phyloP scores from a whole-genome alignment of 331 rosid species.

The Rosa hybrid region DNA sequence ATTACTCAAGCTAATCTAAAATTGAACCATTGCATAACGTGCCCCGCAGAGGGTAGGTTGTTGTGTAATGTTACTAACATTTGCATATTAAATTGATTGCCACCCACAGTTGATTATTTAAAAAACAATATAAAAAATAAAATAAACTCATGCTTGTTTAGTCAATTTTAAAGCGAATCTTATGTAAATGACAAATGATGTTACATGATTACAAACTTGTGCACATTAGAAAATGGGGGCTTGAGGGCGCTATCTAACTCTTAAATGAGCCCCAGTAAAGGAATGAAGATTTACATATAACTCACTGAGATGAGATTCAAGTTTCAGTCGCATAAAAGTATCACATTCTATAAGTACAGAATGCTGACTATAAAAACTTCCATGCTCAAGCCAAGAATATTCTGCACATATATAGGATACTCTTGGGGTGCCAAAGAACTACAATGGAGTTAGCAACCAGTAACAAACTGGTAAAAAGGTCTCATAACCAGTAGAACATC shows the following conservation, averaged over 20 bases:
- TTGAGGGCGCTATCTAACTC: neutral
- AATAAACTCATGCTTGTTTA: no score
- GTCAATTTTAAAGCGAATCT: neutral
- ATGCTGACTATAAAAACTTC: neutral
- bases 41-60: no score
- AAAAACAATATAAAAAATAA: no score
- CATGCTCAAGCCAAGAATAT: neutral
- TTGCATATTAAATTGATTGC: no score
- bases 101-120: no score
- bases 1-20: no score
- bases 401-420: conserved; percentile 1
- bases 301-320: neutral
- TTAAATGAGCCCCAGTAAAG: neutral
- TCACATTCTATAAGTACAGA: neutral
- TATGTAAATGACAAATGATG: neutral
- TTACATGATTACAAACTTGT: neutral
- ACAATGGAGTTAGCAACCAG: neutral
- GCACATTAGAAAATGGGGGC: neutral
- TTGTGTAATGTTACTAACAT: no score
- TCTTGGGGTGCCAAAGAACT: neutral
- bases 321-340: neutral
- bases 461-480: conserved; percentile 4
- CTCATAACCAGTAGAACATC: neutral
- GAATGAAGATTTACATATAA: neutral
- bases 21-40: no score